Percentiles rank a stretch among this genome's conserved stretches.
Evolutionary conservation across 2,329 filamentous ascomycete genomes (phyloP).

Genomic region (Penicillium janthinellum): DNA sequence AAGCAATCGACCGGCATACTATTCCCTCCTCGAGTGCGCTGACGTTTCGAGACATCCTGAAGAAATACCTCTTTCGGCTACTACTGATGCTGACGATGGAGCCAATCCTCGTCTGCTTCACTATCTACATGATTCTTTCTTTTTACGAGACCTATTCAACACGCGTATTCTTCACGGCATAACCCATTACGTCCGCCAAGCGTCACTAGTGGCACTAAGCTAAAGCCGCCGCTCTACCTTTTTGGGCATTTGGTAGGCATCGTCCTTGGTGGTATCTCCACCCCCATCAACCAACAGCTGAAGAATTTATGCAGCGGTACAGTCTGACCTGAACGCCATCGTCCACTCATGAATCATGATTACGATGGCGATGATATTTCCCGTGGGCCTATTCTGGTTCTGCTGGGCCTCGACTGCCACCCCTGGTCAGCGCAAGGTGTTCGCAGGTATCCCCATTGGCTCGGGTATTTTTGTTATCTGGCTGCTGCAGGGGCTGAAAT

Average conservation of each 20-base stretch:
- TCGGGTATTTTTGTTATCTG: constrained; percentile 46
- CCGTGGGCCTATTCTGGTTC: constrained; percentile 52
- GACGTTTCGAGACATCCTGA: not conserved
- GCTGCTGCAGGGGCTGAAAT: constrained; percentile 44
- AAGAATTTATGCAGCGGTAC: not conserved
- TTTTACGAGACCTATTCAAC: constrained; percentile 33
- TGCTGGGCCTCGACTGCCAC: constrained; percentile 47
- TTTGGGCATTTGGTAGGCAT: not conserved
- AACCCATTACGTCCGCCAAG: constrained; percentile 31
- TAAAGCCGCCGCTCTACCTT: not conserved
- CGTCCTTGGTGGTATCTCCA: not conserved
- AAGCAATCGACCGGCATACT: not conserved
- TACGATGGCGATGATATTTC: constrained; percentile 44
- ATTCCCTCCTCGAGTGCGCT: not conserved
- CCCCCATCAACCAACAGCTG: not conserved
- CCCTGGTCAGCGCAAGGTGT: constrained; percentile 48
- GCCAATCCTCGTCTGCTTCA: constrained; percentile 31
- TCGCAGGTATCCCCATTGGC: constrained; percentile 47
- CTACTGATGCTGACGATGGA: constrained; percentile 31
- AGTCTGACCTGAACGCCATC: constrained; percentile 45
- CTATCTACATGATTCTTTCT: constrained; percentile 30
- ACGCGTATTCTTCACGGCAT: constrained; percentile 31
- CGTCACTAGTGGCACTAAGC: not conserved
- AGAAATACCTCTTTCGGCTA: constrained; percentile 23
- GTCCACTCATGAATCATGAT: constrained; percentile 46